Percentiles rank a stretch among this genome's conserved stretches.
Evolutionary conservation across 768 basidiomycete genomes (phyloP).

Genomic region (Strobilomyces dryophilus): DNA sequence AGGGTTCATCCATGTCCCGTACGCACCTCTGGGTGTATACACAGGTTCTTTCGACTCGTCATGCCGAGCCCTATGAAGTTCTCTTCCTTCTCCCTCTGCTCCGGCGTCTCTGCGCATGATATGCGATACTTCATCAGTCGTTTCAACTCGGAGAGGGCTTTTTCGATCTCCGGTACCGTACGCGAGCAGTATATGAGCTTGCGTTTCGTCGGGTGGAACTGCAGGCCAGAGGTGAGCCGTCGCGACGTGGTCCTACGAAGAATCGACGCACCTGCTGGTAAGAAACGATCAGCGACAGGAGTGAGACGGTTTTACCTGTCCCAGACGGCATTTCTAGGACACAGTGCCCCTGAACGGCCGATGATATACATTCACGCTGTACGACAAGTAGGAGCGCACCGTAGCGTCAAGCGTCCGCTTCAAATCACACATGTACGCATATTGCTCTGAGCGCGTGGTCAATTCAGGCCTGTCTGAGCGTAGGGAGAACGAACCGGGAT

Average conservation of each 20-base stretch:
- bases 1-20: neutral
- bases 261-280: constrained; percentile 77
- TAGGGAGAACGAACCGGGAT: constrained; percentile 63
- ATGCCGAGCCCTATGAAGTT: constrained; percentile 86
- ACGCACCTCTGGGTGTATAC: constrained; percentile 87
- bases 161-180: constrained; percentile 99
- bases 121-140: constrained; percentile 88
- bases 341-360: constrained; percentile 77
- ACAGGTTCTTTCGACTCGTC: constrained; percentile 94
- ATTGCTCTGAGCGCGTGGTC: constrained; percentile 68
- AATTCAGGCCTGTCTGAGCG: neutral
- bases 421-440: constrained; percentile 98
- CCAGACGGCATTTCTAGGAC: constrained; percentile 99
- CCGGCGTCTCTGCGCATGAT: constrained; percentile 65
- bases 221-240: constrained; percentile 6
- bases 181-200: constrained; percentile 99
- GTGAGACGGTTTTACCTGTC: constrained; percentile 96
- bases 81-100: constrained; percentile 71
- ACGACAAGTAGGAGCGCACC: constrained; percentile 38
- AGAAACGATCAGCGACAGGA: constrained; percentile 92
- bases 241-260: neutral
- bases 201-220: constrained; percentile 90
- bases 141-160: constrained; percentile 93
- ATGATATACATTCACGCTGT: neutral
- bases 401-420: constrained; percentile 95